Conservation (phyloP, 331 rosid genomes). For the Erythrophleum ivorense region DNA sequence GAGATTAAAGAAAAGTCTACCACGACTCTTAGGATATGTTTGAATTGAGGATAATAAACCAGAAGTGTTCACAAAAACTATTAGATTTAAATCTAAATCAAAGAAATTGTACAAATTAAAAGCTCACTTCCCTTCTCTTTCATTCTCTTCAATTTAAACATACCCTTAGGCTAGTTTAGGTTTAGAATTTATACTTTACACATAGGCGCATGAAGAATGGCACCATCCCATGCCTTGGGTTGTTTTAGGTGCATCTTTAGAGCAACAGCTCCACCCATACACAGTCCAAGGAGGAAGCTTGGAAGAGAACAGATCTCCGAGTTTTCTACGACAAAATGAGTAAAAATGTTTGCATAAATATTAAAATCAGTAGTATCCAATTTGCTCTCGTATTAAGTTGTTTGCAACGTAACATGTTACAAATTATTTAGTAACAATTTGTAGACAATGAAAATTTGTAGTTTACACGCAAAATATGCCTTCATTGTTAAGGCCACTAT, state of each 20-base stretch:
- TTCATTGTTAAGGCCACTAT: not conserved
- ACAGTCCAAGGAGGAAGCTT: constrained; percentile 81
- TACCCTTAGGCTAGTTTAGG: constrained; percentile 4
- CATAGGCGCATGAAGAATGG: constrained; percentile 94
- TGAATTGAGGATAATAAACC: not conserved
- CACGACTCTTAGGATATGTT: not conserved
- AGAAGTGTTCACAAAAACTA: not conserved
- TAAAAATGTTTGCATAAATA: constrained; percentile 28
- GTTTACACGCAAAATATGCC: not conserved
- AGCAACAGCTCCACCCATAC: constrained; percentile 95
- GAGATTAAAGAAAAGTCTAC: constrained; percentile 21
- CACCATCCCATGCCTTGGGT: constrained; percentile 85
- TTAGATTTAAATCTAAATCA: not conserved
- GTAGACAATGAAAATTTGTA: not conserved
- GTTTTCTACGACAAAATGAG: constrained; percentile 55
- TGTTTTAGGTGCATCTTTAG: constrained; percentile 81
- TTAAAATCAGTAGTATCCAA: not conserved
- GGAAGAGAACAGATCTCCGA: constrained; percentile 66
- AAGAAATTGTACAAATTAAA: not conserved
- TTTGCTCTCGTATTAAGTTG: constrained; percentile 15
- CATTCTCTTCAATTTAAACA: not conserved
- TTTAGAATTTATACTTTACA: constrained; percentile 74
- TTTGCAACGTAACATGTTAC: not conserved
- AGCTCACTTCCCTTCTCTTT: not conserved
- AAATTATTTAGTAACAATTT: not conserved